phyloP scores from a whole-genome alignment of 2,329 filamentous ascomycete species.

The Coniochaeta sp. region DNA sequence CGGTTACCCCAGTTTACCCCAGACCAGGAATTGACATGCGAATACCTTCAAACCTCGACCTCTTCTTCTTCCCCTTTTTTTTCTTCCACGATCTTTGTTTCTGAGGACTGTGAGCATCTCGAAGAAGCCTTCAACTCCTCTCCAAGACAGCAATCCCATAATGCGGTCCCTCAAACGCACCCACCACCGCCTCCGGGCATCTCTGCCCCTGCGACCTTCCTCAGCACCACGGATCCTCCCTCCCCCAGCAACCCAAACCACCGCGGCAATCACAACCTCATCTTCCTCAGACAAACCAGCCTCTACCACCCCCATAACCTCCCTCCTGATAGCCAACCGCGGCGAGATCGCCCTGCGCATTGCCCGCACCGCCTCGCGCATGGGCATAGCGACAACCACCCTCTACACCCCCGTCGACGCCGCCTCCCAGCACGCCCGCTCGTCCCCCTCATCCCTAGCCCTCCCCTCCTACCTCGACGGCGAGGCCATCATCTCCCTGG shows the following conservation, averaged over 20 bases:
- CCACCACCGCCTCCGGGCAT: constrained; percentile 34
- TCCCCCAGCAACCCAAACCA: background rate
- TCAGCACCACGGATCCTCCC: constrained; percentile 4
- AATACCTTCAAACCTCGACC: background rate
- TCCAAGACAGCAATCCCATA: constrained; percentile 10
- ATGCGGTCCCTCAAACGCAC: constrained; percentile 51
- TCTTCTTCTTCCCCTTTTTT: background rate
- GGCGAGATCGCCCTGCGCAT: constrained; percentile 96
- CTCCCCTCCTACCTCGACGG: constrained; percentile 90
- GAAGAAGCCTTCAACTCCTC: background rate
- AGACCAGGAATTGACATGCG: background rate
- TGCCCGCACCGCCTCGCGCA: constrained; percentile 74
- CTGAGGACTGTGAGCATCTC: background rate
- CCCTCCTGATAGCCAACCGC: constrained; percentile 90
- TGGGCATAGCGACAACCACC: constrained; percentile 89
- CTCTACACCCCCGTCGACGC: constrained; percentile 92
- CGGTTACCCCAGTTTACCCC: constrained; percentile 1
- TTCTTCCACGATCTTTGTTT: background rate
- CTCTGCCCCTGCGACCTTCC: constrained; percentile 7
- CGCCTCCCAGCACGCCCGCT: constrained; percentile 77
- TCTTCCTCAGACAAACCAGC: constrained; percentile 18
- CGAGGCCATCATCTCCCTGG: constrained; percentile 82
- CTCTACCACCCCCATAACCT: constrained; percentile 49
- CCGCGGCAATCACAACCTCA: constrained; percentile 20
- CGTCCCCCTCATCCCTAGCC: constrained; percentile 75